Percentiles rank a stretch among this genome's conserved stretches.
phyloP scores from a whole-genome alignment of 306 rosid species.

The Cicer arietinum region DNA sequence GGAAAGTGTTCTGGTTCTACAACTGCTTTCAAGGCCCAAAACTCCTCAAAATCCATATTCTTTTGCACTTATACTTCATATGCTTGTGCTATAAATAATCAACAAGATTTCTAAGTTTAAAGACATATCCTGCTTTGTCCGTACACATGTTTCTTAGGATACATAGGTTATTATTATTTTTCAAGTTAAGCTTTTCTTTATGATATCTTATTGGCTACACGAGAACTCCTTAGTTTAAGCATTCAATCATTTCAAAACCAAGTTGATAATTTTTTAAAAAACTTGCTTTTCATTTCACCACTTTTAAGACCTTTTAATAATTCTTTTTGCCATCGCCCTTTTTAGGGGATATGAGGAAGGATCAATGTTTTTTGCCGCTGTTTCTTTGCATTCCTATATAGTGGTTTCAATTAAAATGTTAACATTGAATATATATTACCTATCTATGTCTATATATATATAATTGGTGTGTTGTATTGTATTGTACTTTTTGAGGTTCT shows the following conservation, averaged over 20 bases:
- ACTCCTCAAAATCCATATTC: conserved; percentile 36
- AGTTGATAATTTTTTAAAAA: conserved; percentile 7
- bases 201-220: background rate
- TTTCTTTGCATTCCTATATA: background rate
- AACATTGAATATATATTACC: conserved; percentile 1
- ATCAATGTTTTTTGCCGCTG: conserved; percentile 23
- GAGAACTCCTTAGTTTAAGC: conserved; percentile 25
- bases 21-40: conserved; percentile 43
- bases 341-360: conserved; percentile 27
- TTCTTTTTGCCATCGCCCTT: conserved; percentile 3
- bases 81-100: conserved; percentile 2
- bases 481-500: conserved; percentile 19
- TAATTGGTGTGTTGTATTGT: conserved; percentile 18
- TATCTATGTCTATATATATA: background rate
- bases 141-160: too few relatives aligned
- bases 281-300: conserved; percentile 19
- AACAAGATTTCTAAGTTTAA: conserved; percentile 14
- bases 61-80: conserved; percentile 37
- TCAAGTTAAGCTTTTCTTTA: background rate
- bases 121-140: background rate
- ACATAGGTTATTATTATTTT: background rate
- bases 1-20: conserved; percentile 23
- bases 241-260: conserved; percentile 44
- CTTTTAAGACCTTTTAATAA: conserved; percentile 36
- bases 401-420: conserved; percentile 11